Evolutionary conservation across 1,284 basidiomycete genomes (phyloP), one percentile per base, ranked within the genome.

Genomic region (Sporisorium graminicola): DNA sequence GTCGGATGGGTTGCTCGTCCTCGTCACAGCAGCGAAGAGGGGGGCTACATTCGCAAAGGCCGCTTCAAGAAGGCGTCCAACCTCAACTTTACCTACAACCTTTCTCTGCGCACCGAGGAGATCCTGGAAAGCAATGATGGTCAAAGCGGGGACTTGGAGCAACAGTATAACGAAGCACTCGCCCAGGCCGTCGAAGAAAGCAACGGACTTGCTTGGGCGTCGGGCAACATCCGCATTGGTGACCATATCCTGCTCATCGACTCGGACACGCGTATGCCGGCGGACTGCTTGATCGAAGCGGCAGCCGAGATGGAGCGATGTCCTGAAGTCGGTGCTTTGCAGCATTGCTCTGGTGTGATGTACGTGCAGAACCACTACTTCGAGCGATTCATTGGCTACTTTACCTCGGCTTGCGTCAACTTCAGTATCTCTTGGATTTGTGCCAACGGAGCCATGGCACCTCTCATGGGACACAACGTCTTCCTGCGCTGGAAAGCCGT

Each of bases 1-100:
- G 92, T 94, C 78, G 92, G 91, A 42, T 94, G 92, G 90, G 91
- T 93, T 65, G 91, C 93, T 26, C 90, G 93, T 55, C 93, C 93
- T 8, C 88, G 88, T 53, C 46, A 49, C 46, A 49, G 46, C 46
- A 90, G 92, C 84, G 89, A 90, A 77, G 76, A 85, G 31, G 90
- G 90, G 80, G 92, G 92, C 0, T 94, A 90, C 87, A 88, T 90
- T 62, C 91, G 94, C 59, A 91, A 92, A n/a, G 93, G 93, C 67
- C 90, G 92, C 29, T 94, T 94, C 88, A 94, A 94, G 88, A 94
- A 94, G 86, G 93, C 92, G 0, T 91, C 90, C 0, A 94, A 95
- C 86, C 92, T 94, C 91, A 95, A 95, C 86, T 94, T 93, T 84
- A 92, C 89, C 3, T 89, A 92, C 33, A 87, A 88, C 54, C 88